Evolutionary conservation across 352 stramenopile genomes (phyloP), one percentile per base, ranked within the genome.

Genomic region (Pythium coloratum): DNA sequence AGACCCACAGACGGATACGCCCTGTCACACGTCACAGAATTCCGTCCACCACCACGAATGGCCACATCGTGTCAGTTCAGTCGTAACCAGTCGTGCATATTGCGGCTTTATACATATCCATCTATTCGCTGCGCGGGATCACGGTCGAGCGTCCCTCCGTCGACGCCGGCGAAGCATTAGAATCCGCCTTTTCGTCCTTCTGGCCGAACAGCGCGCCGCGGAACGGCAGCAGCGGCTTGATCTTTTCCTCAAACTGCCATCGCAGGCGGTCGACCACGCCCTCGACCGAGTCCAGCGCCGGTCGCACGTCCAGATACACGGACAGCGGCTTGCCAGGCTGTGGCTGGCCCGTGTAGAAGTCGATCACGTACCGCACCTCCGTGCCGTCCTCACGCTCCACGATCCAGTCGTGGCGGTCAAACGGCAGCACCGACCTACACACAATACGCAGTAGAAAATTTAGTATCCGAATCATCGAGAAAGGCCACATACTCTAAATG

Each of bases 341-440:
- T 6, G 62, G 82, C 81, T 99, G 94, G 58, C 98, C 95, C 33
- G 97, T 92, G 78, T 99, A 99, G 75, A 99, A 99, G 80, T 99
- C 97, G 81, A 99, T 99, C 44, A 99, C 89, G 76, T 99, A 99
- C 34, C 97, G 91, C 56, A 98, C 90, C 70, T 98, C 87, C 55
- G 91, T 88, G 56, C 91, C 91, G 50, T 89, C 82, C 28, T 78
- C 70, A 58, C 95, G 83, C 55, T 98, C 85, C 16, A 99, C 88
- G 32, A 98, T 91, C 97, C 97, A 99, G 83, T 99, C 97, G 78
- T 99, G 97, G 36, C 97, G 88, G 78, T 99, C 97, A 73, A 99
- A 99, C 6, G 97, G 97, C 65, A 80, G 90, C 82, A 95, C 98
- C 59, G 67, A 95, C 85, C 79, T 83, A 57, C 28, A 76, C 3